A percentile compares a stretch with the other conserved stretches of the same genome.
Conservation (phyloP, 176 grass and related monocot genomes). For the Puccinellia tenuiflora region DNA sequence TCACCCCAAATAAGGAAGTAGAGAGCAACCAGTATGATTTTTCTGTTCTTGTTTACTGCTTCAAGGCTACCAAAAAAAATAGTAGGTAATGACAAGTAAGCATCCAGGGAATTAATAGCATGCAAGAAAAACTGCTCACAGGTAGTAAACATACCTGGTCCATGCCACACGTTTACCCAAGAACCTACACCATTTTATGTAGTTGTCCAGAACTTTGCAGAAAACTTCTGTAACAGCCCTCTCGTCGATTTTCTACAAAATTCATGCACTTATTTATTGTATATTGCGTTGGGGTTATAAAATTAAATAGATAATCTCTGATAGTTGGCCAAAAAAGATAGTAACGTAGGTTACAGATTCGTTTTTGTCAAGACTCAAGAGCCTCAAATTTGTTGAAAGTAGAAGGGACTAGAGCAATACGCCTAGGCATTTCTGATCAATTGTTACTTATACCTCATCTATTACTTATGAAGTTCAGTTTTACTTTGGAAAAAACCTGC, state of each 20-base stretch:
- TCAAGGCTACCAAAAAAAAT: conserved; percentile 46
- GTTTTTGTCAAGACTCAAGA: background rate
- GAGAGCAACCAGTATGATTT: conserved; percentile 73
- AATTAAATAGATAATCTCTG: background rate
- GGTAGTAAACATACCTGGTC: conserved; percentile 59
- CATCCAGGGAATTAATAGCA: conserved; percentile 4
- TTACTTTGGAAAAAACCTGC: conserved; percentile 1
- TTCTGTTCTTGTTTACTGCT: conserved; percentile 81
- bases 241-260: conserved; percentile 96
- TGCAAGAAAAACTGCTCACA: background rate
- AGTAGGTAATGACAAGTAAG: conserved; percentile 7
- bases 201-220: conserved; percentile 89
- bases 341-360: background rate
- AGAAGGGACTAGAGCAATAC: background rate
- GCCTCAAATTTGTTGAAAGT: background rate
- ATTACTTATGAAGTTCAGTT: background rate
- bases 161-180: conserved; percentile 75
- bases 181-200: conserved; percentile 92
- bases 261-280: background rate
- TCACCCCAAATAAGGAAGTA: conserved; percentile 98
- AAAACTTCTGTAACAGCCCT: conserved; percentile 78
- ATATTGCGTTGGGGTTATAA: background rate
- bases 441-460: background rate
- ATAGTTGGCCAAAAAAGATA: background rate
- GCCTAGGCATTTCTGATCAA: background rate